Evolutionary conservation across 2,329 filamentous ascomycete species (phyloP).

Genomic region (Aspergillus ruber): DNA sequence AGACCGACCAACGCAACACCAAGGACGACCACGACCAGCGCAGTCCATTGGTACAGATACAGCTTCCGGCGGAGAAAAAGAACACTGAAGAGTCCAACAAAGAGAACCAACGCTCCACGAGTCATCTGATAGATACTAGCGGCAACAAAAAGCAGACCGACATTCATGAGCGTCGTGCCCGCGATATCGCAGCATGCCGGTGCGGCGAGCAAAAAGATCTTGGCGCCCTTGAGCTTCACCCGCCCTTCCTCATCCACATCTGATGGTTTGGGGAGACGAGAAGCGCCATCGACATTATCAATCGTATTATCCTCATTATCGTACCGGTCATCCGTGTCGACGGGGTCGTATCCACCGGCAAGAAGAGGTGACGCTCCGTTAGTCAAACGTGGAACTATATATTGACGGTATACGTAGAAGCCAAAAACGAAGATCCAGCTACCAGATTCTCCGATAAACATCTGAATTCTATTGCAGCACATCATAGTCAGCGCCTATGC

Average conservation of each 20-base stretch:
- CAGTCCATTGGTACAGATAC: conserved; percentile 84
- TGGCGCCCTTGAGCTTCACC: conserved; percentile 60
- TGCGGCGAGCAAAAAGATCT: conserved; percentile 68
- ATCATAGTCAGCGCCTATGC: not conserved
- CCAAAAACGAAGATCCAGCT: conserved; percentile 85
- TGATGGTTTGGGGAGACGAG: conserved; percentile 48
- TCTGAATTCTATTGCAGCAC: conserved; percentile 56
- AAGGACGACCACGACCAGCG: conserved; percentile 75
- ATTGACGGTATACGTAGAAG: conserved; percentile 60
- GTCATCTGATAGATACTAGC: conserved; percentile 99
- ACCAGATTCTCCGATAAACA: conserved; percentile 95
- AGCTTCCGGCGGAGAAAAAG: conserved; percentile 76
- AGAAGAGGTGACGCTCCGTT: conserved; percentile 36
- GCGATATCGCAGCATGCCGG: conserved; percentile 91
- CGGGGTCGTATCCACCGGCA: conserved; percentile 59
- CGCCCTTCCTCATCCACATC: conserved; percentile 49
- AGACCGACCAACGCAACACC: conserved; percentile 88
- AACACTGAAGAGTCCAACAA: conserved; percentile 93
- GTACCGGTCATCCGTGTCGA: conserved; percentile 47
- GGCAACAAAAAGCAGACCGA: conserved; percentile 84
- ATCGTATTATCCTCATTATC: conserved; percentile 39
- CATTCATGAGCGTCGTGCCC: conserved; percentile 96
- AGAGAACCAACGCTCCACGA: conserved; percentile 84
- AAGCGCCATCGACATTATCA: conserved; percentile 38
- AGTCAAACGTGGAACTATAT: conserved; percentile 35